Evolutionary conservation across 441 rosid genomes (phyloP).

Genomic region (Rhodomyrtus psidioides): DNA sequence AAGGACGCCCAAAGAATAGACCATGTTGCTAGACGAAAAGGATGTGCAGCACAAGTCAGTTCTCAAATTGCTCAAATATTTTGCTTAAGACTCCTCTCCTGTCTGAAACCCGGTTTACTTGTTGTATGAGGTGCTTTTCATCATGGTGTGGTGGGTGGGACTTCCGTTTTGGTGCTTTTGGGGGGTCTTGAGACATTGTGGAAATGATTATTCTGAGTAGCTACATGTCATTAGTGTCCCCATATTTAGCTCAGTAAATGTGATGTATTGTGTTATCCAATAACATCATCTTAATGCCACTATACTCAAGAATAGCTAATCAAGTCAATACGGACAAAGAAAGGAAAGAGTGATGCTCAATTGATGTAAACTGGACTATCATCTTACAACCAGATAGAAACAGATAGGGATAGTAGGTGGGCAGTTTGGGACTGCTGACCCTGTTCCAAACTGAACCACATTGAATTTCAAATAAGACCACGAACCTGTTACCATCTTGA

Average conservation of each 20-base stretch:
- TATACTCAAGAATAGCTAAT: background rate
- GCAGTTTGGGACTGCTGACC: background rate
- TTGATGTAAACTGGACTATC: background rate
- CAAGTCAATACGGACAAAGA: background rate
- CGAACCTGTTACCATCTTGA: background rate
- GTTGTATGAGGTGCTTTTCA: background rate
- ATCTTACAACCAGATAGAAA: background rate
- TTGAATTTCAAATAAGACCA: background rate
- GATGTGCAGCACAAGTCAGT: conserved; percentile 93
- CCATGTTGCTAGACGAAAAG: conserved; percentile 88
- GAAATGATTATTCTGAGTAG: background rate
- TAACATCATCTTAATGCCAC: background rate
- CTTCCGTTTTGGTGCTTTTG: background rate
- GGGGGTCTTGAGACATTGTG: background rate
- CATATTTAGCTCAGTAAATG: background rate
- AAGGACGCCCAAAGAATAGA: conserved; percentile 95
- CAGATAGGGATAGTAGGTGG: background rate
- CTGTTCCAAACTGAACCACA: background rate
- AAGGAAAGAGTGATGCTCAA: background rate
- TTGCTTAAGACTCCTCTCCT: background rate
- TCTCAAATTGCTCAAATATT: background rate
- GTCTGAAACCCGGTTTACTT: background rate
- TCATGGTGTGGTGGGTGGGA: background rate
- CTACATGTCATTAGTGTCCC: background rate
- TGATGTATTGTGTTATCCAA: background rate